Percentiles rank a stretch among this genome's conserved stretches.
phyloP scores from a whole-genome alignment of 176 grass and related monocot species.

The Eremochloa ophiuroides region DNA sequence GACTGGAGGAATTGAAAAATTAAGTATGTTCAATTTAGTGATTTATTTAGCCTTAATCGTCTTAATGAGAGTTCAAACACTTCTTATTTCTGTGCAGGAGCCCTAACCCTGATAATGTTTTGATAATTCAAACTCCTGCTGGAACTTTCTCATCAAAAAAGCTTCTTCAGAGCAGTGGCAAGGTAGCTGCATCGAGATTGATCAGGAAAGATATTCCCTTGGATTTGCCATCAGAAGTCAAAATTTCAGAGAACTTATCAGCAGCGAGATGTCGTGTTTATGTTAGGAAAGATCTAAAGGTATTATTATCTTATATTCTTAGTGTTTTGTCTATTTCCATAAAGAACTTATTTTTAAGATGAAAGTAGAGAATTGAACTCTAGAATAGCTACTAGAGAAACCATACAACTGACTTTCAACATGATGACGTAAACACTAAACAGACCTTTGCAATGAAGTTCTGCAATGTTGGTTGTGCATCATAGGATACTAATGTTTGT shows the following conservation, averaged over 20 bases:
- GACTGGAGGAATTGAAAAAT: background rate
- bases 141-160: slow-evolving; percentile 97
- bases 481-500: background rate
- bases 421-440: slow-evolving; percentile 14
- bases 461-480: background rate
- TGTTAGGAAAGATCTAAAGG: slow-evolving; percentile 72
- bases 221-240: slow-evolving; percentile 35
- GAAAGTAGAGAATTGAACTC: slow-evolving; percentile 5
- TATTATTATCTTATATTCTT: slow-evolving; percentile 29
- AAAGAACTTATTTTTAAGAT: slow-evolving; percentile 8
- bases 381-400: background rate
- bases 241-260: slow-evolving; percentile 41
- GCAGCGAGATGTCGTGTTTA: slow-evolving; percentile 73
- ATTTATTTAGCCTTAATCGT: background rate
- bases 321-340: background rate
- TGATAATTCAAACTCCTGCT: slow-evolving; percentile 89
- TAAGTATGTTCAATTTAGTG: background rate
- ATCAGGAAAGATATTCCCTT: slow-evolving; percentile 77
- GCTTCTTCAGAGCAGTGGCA: slow-evolving; percentile 57
- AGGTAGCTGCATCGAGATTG: slow-evolving; percentile 65
- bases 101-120: slow-evolving; percentile 92
- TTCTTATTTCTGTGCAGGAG: slow-evolving; percentile 48
- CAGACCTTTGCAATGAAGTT: slow-evolving; percentile 16
- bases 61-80: background rate
- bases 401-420: background rate